Evolutionary conservation across 1,284 basidiomycete species (phyloP).

Genomic region (Paramarasmius palmivorus): DNA sequence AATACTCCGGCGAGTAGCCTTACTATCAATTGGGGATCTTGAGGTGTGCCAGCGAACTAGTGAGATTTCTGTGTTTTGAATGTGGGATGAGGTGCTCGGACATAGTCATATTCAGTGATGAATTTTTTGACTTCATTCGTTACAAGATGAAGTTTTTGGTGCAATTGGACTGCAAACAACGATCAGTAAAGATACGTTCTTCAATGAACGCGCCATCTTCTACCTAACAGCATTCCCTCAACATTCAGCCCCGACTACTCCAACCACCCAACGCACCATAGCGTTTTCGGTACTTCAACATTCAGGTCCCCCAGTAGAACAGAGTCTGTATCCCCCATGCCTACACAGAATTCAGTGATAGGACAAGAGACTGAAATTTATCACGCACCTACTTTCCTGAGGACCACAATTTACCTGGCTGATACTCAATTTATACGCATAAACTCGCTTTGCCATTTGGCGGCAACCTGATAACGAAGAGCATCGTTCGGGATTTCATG

Average conservation of each 20-base stretch:
- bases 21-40: conserved; percentile 48
- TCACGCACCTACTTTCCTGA: conserved; percentile 59
- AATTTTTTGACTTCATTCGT: conserved; percentile 56
- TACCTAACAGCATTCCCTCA: conserved; percentile 53
- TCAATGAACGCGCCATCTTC: conserved; percentile 59
- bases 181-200: conserved; percentile 54
- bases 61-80: too few relatives aligned
- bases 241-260: conserved; percentile 47
- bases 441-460: conserved; percentile 74
- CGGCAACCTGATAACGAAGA: conserved; percentile 59
- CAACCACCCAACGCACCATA: conserved; percentile 7
- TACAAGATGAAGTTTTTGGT: conserved; percentile 58
- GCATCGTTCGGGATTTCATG: too few relatives aligned
- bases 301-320: conserved; percentile 57
- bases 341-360: conserved; percentile 32
- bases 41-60: conserved; percentile 36
- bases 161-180: conserved; percentile 54
- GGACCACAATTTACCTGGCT: conserved; percentile 69
- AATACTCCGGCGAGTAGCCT: conserved; percentile 55
- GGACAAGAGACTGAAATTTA: background rate
- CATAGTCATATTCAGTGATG: conserved; percentile 63
- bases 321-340: conserved; percentile 64
- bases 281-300: conserved; percentile 16
- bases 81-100: conserved; percentile 37
- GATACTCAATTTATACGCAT: conserved; percentile 58